Evolutionary conservation across 352 stramenopile genomes (phyloP).

Genomic region (Phytopythium helicoides): DNA sequence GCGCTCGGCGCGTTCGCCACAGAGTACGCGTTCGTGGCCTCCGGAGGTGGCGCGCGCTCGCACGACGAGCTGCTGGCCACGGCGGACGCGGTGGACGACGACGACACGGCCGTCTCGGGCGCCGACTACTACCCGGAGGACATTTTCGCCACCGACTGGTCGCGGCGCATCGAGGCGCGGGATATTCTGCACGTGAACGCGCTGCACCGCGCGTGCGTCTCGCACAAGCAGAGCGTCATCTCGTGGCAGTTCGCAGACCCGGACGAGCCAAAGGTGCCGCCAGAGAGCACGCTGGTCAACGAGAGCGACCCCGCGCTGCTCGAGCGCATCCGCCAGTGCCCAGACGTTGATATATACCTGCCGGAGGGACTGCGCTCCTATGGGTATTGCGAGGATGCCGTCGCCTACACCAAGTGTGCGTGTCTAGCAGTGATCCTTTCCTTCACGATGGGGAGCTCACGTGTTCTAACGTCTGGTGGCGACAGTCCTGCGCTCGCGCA

Average conservation of each 20-base stretch:
- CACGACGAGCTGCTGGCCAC: conserved; percentile 19
- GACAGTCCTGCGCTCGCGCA: conserved; percentile 38
- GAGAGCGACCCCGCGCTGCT: conserved; percentile 39
- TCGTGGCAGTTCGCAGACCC: conserved; percentile 22
- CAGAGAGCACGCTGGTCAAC: conserved; percentile 22
- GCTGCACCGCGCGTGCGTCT: conserved; percentile 36
- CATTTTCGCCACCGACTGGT: conserved; percentile 31
- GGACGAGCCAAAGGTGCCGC: conserved; percentile 4
- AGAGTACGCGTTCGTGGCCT: conserved; percentile 26
- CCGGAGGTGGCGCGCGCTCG: conserved; percentile 2
- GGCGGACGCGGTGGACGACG: conserved; percentile 18
- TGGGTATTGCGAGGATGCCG: conserved; percentile 73
- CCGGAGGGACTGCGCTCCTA: conserved; percentile 39
- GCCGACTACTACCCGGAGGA: conserved; percentile 26
- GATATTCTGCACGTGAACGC: conserved; percentile 44
- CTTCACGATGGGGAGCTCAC: too few relatives aligned
- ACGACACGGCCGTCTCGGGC: conserved; percentile 12
- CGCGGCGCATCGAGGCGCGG: conserved; percentile 13
- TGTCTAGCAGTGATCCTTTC: too few relatives aligned
- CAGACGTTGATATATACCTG: conserved; percentile 68
- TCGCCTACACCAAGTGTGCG: conserved; percentile 60
- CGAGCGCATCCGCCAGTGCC: conserved; percentile 46
- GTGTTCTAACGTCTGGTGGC: not conserved
- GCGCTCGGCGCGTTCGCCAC: conserved; percentile 16
- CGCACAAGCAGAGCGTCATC: conserved; percentile 34